Evolutionary conservation across 306 rosid species (phyloP), one percentile per base, ranked within the genome.

Genomic region (Cercis canadensis): DNA sequence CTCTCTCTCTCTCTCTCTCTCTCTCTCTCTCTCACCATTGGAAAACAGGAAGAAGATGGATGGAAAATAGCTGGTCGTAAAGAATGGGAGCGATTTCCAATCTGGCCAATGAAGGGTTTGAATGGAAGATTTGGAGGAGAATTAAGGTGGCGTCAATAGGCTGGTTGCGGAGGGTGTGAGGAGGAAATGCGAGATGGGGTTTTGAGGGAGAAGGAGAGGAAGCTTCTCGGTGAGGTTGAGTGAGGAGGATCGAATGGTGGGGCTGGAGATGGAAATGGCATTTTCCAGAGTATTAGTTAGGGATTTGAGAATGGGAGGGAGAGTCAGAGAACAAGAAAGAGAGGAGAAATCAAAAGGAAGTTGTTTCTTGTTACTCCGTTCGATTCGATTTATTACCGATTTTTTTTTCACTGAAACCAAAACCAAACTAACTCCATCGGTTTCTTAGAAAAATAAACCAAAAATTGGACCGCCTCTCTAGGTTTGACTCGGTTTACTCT

Each of bases 1-100:
- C 0, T 16, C 0, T 7, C 29, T 60, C 29, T 17, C 3, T 3
- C 16, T 62, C 29, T 4, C 47, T 45, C 60, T 18, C n/a, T n/a
- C n/a, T n/a, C n/a, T n/a, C n/a, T n/a, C n/a, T n/a, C n/a, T n/a
- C n/a, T n/a, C n/a, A 85, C 74, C 83, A 77, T 31, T 74, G 81
- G 50, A 83, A 66, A 32, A 90, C 85, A 1, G 96, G 92, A 92
- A n/a, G 73, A 58, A 92, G 92, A 44, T 90, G 92, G 76, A 75
- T 55, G 37, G 87, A 66, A 19, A 89, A 92, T 11, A 92, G 92
- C 63, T 74, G 80, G 10, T 89, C 89, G 75, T 86, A 92, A 7
- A 92, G 81, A n/a, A 8, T 1, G 1, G 98, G 89, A 3, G 96
- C 89, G 41, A 92, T 61, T 57, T 92, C 96, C 0, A 83, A 84